phyloP scores from a whole-genome alignment of 2,329 filamentous ascomycete species.

The Aspergillus sp. region DNA sequence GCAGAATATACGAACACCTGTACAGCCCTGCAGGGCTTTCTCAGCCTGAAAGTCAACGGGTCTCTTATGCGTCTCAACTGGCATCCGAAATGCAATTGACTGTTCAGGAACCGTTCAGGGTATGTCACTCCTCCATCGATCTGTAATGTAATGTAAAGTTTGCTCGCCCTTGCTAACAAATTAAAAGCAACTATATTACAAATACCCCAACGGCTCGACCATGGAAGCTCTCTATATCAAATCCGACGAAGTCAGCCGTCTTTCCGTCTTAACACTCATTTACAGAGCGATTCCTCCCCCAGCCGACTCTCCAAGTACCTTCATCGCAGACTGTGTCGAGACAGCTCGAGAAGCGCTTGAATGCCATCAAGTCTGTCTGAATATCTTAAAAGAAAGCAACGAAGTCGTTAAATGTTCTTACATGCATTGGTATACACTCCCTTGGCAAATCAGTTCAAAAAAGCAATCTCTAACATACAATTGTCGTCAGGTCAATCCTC shows the following conservation, averaged over 20 bases:
- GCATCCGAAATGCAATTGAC: constrained; percentile 22
- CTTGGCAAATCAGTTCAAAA: too few relatives aligned
- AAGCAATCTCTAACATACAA: too few relatives aligned
- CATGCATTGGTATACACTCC: constrained; percentile 36
- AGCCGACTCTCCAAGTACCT: constrained; percentile 20
- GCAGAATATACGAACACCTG: constrained; percentile 55
- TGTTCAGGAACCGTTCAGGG: constrained; percentile 27
- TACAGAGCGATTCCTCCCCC: constrained; percentile 36
- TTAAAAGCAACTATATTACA: too few relatives aligned
- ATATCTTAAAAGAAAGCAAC: constrained; percentile 19
- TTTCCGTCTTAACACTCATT: constrained; percentile 33
- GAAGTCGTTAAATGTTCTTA: constrained; percentile 27
- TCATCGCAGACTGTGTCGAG: constrained; percentile 32
- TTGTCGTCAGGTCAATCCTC: constrained; percentile 28
- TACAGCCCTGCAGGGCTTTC: constrained; percentile 39
- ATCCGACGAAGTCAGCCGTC: constrained; percentile 32
- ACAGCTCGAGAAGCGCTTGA: constrained; percentile 32
- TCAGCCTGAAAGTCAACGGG: constrained; percentile 21
- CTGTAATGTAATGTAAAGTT: too few relatives aligned
- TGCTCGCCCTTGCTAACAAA: too few relatives aligned
- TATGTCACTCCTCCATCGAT: constrained; percentile 3
- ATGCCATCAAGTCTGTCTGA: constrained; percentile 26
- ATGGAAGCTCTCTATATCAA: constrained; percentile 23
- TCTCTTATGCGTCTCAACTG: constrained; percentile 22
- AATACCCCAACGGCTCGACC: too few relatives aligned